Conservation (phyloP, 495 filamentous ascomycete genomes). For the Tuber calosporum region DNA sequence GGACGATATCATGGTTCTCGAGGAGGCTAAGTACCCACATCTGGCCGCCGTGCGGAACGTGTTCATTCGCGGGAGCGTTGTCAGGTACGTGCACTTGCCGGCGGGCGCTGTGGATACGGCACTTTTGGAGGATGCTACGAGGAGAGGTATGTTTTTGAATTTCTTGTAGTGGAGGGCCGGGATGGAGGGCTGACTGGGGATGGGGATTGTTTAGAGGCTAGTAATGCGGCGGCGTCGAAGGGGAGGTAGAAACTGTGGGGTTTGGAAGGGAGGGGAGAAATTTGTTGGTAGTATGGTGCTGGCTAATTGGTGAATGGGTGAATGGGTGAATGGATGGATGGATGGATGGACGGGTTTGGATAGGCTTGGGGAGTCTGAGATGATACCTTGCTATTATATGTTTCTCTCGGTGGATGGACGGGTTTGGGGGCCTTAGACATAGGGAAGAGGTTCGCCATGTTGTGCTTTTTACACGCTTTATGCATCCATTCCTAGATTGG, state of each 20-base stretch:
- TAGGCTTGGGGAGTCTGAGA: neutral
- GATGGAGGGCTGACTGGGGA: neutral
- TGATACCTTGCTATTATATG: neutral
- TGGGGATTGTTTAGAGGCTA: constrained; percentile 28
- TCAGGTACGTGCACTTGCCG: constrained; percentile 90
- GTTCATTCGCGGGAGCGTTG: constrained; percentile 93
- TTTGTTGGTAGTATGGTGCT: neutral
- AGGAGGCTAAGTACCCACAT: constrained; percentile 88
- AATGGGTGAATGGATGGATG: too few relatives aligned
- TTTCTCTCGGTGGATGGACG: neutral
- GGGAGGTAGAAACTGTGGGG: constrained; percentile 17
- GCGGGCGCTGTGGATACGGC: constrained; percentile 79
- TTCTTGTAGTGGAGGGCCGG: neutral
- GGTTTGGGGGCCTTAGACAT: too few relatives aligned
- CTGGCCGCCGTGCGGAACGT: constrained; percentile 94
- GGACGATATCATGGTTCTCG: constrained; percentile 83
- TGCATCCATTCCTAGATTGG: neutral
- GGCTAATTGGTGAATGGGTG: neutral
- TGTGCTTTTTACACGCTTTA: too few relatives aligned
- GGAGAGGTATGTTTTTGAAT: constrained; percentile 61
- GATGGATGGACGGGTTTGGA: too few relatives aligned
- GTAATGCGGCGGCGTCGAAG: constrained; percentile 35
- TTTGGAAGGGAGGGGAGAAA: constrained; percentile 27
- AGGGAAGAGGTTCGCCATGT: neutral
- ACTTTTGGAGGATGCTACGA: constrained; percentile 88